A percentile compares a stretch with the other conserved stretches of the same genome.
phyloP scores from a whole-genome alignment of 2,329 filamentous ascomycete genomes.

The Verticillium isaacii region DNA sequence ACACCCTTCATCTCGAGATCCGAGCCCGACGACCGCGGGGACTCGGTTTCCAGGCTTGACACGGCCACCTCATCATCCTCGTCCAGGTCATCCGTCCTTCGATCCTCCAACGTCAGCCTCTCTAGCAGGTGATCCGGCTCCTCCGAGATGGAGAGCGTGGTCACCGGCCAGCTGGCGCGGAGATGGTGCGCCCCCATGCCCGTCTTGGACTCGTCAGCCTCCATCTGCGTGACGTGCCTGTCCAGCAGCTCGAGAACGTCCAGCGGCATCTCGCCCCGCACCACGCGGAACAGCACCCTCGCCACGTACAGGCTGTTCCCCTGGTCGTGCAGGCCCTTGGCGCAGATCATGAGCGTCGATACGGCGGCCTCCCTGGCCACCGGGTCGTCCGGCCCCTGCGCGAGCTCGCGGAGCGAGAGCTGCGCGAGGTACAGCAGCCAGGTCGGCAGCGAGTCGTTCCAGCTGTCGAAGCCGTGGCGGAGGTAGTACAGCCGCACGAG shows the following conservation, averaged over 20 bases:
- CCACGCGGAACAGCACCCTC: conserved; percentile 14
- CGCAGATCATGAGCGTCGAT: conserved; percentile 19
- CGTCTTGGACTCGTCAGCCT: conserved; percentile 9
- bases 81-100: neutral
- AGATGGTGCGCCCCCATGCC: conserved; percentile 14
- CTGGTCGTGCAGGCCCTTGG: conserved; percentile 20
- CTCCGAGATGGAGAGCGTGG: neutral
- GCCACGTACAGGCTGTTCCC: conserved; percentile 17
- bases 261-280: conserved; percentile 12
- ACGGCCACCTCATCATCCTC: neutral
- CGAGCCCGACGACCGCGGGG: neutral
- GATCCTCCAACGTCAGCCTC: neutral
- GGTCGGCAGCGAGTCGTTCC: conserved; percentile 9
- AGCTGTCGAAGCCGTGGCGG: conserved; percentile 22
- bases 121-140: neutral
- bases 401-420: conserved; percentile 16
- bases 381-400: neutral
- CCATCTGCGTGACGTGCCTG: conserved; percentile 8
- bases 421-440: conserved; percentile 15
- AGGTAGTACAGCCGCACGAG: conserved; percentile 23
- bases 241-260: conserved; percentile 12
- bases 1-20: neutral
- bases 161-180: conserved; percentile 17
- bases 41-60: neutral
- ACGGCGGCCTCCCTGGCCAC: conserved; percentile 11